Conservation (phyloP, 805 yeast genomes). For the Suhomyces faveliae region DNA sequence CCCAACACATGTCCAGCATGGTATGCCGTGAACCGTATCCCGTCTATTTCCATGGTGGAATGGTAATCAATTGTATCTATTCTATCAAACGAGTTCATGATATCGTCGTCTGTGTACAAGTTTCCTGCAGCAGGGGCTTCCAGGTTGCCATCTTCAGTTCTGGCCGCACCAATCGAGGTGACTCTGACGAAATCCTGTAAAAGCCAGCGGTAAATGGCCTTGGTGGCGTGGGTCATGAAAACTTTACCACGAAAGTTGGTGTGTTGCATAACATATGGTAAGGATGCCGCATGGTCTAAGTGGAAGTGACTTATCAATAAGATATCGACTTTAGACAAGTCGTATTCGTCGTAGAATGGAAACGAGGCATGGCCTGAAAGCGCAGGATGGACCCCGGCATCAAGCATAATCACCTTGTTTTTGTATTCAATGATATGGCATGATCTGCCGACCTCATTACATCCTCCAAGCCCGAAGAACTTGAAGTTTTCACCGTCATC, state of each 20-base stretch:
- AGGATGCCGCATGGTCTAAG: slow-evolving; percentile 95
- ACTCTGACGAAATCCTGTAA: slow-evolving; percentile 92
- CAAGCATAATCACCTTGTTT: slow-evolving; percentile 94
- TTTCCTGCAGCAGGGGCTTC: slow-evolving; percentile 33
- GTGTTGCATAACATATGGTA: slow-evolving; percentile 97
- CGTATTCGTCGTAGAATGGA: slow-evolving; percentile 96
- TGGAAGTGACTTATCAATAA: slow-evolving; percentile 92
- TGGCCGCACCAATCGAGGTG: slow-evolving; percentile 56
- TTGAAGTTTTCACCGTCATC: slow-evolving; percentile 45
- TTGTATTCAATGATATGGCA: slow-evolving; percentile 91
- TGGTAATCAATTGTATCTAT: slow-evolving; percentile 96
- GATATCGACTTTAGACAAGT: slow-evolving; percentile 81
- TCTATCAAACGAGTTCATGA: slow-evolving; percentile 79
- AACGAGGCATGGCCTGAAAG: slow-evolving; percentile 83
- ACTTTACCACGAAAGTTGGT: slow-evolving; percentile 94
- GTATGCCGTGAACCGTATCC: slow-evolving; percentile 92
- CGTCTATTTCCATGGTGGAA: slow-evolving; percentile 91
- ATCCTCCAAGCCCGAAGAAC: slow-evolving; percentile 95
- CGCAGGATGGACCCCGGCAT: slow-evolving; percentile 98
- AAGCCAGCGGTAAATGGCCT: slow-evolving; percentile 96
- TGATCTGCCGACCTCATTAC: slow-evolving; percentile 95
- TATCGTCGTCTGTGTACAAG: slow-evolving; percentile 87
- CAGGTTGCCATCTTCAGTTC: slow-evolving; percentile 12
- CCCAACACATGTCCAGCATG: slow-evolving; percentile 99
- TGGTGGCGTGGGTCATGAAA: slow-evolving; percentile 98